Evolutionary conservation across 352 stramenopile genomes (phyloP).

Genomic region (Globisporangium iwayamae): DNA sequence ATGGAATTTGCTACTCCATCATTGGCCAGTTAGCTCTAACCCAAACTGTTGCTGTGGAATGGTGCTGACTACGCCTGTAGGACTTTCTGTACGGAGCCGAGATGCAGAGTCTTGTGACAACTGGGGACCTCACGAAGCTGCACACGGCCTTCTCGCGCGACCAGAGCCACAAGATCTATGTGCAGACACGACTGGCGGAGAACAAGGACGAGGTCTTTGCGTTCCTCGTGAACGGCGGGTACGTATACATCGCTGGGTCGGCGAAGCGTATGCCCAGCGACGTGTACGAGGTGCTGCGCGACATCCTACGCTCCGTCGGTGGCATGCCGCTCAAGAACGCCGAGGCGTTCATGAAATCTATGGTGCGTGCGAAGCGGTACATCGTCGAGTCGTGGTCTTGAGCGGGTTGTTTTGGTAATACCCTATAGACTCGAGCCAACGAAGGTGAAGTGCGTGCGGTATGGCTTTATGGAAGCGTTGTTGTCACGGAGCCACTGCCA

Average conservation of each 20-base stretch:
- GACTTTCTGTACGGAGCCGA: conserved; percentile 90
- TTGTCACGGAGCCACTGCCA: too few relatives aligned
- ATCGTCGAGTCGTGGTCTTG: conserved; percentile 85
- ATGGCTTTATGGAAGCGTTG: too few relatives aligned
- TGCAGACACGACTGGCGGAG: conserved; percentile 85
- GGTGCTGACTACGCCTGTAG: conserved; percentile 17
- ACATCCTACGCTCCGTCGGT: conserved; percentile 77
- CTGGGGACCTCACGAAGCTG: conserved; percentile 60
- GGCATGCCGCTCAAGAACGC: conserved; percentile 62
- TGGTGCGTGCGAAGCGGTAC: conserved; percentile 78
- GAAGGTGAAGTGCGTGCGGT: too few relatives aligned
- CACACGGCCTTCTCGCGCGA: conserved; percentile 91
- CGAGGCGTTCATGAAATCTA: conserved; percentile 68
- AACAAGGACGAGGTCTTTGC: conserved; percentile 70
- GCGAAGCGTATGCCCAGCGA: conserved; percentile 92
- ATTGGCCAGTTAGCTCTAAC: background rate
- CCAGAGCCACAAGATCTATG: conserved; percentile 89
- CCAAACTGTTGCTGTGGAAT: background rate
- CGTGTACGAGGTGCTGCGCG: conserved; percentile 86
- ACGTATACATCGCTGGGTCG: conserved; percentile 86
- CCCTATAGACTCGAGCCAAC: too few relatives aligned
- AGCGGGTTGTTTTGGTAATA: conserved; percentile 8
- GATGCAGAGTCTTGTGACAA: conserved; percentile 39
- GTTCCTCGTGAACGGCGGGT: conserved; percentile 61
- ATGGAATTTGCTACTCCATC: background rate